These are phyloP conservation scores for Prunella vulgaris DNA, from an alignment of 257 asterid genomes.

Conservation along the genomic window DNA sequence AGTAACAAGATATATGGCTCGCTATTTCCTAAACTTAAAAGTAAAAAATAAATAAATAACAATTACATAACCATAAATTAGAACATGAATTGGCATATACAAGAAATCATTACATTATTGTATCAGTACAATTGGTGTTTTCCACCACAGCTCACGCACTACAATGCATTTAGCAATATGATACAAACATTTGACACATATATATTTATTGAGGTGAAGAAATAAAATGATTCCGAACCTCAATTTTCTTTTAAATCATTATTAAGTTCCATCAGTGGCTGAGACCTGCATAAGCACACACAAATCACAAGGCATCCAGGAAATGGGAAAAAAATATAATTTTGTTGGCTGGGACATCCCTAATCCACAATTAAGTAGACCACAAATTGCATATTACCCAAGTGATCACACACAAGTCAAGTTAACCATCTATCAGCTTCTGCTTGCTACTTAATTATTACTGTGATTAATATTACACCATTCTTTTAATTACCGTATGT, in stretches of 20 bases:
- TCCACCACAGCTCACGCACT: constrained; percentile 8
- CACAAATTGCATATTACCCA: neutral
- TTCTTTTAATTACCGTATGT: neutral
- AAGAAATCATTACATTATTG: constrained; percentile 11
- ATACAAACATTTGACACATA: constrained; percentile 21
- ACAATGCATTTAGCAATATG: constrained; percentile 21
- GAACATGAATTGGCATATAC: constrained; percentile 22
- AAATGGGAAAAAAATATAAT: neutral
- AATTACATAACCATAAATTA: neutral
- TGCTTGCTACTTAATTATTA: neutral
- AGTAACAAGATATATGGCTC: neutral
- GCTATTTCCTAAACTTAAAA: neutral
- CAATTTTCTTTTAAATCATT: constrained; percentile 34
- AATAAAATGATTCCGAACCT: constrained; percentile 26
- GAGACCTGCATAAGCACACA: constrained; percentile 46
- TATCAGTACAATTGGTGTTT: neutral
- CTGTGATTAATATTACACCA: neutral
- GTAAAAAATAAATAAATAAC: neutral
- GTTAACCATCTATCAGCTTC: neutral
- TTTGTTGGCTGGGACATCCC: neutral
- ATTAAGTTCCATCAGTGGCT: constrained; percentile 40
- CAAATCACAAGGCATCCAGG: neutral
- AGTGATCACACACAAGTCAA: neutral
- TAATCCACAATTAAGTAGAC: neutral
- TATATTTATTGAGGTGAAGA: constrained; percentile 9